These are phyloP conservation scores for Aspergillus novofumigatus DNA, from an alignment of 2,329 filamentous ascomycete genomes.

Conservation along the genomic window DNA sequence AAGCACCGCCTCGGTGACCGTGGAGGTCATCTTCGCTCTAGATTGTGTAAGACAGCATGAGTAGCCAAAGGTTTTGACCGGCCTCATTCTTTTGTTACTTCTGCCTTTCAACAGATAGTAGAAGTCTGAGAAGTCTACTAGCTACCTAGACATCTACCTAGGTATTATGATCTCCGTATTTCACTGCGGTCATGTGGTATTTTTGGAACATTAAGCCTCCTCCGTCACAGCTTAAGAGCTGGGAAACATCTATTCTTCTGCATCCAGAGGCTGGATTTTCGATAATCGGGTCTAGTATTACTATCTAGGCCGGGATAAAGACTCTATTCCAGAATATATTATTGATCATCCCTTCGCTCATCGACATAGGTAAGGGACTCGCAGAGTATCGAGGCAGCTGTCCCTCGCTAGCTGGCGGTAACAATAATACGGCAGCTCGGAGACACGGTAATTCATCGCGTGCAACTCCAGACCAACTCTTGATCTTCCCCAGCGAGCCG, in stretches of 20 bases:
- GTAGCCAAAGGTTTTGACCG: neutral
- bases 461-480: slow-evolving; percentile 14
- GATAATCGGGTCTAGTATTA: neutral
- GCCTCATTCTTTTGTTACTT: no score
- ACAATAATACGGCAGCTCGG: slow-evolving; percentile 22
- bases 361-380: neutral
- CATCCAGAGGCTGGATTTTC: neutral
- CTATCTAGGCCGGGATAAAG: neutral
- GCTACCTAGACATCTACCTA: neutral
- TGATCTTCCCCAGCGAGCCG: slow-evolving; percentile 4
- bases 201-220: neutral
- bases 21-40: neutral
- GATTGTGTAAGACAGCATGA: neutral
- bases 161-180: neutral
- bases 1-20: neutral
- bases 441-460: slow-evolving; percentile 33
- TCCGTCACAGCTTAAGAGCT: neutral
- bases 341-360: neutral
- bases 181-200: neutral
- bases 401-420: slow-evolving; percentile 5
- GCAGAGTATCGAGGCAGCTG: neutral
- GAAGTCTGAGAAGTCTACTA: neutral
- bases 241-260: neutral
- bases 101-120: neutral
- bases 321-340: neutral